Conservation (phyloP, 2,329 filamentous ascomycete species). For the Alternaria ethzedia region DNA sequence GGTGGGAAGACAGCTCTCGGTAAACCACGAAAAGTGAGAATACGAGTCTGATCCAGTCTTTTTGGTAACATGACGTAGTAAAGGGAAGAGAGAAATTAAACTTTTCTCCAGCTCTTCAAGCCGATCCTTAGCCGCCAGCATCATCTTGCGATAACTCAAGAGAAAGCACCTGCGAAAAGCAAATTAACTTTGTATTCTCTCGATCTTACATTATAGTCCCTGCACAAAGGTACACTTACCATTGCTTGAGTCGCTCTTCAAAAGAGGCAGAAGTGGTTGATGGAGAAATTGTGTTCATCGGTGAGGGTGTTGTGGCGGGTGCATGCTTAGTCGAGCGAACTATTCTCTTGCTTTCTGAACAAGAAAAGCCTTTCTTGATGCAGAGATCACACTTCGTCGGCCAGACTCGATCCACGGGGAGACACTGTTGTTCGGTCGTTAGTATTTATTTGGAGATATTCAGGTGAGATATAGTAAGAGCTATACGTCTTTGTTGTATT, state of each 20-base stretch:
- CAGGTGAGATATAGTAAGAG: not conserved
- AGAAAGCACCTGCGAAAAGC: not conserved
- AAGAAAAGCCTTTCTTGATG: not conserved
- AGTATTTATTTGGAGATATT: not conserved
- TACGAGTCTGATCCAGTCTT: not conserved
- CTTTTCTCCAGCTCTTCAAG: not conserved
- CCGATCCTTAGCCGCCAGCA: not conserved
- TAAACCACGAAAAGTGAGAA: rapidly evolving
- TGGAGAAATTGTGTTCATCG: not conserved
- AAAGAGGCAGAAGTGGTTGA: not conserved
- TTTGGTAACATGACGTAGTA: rapidly evolving
- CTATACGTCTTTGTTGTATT: not conserved
- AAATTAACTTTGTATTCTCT: not conserved
- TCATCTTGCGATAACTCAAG: not conserved
- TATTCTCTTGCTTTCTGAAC: constrained; percentile 1
- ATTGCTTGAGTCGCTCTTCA: not conserved
- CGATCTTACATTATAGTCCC: not conserved
- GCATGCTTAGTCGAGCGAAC: not conserved
- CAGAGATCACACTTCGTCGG: constrained; percentile 3
- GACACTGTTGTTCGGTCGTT: not conserved
- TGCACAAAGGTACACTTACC: not conserved
- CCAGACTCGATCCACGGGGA: not conserved
- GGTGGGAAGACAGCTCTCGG: too few relatives aligned
- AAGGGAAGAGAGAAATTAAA: not conserved
- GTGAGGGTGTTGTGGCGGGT: not conserved